Evolutionary conservation across 352 stramenopile genomes (phyloP).

Genomic region (Phytopythium montanum): DNA sequence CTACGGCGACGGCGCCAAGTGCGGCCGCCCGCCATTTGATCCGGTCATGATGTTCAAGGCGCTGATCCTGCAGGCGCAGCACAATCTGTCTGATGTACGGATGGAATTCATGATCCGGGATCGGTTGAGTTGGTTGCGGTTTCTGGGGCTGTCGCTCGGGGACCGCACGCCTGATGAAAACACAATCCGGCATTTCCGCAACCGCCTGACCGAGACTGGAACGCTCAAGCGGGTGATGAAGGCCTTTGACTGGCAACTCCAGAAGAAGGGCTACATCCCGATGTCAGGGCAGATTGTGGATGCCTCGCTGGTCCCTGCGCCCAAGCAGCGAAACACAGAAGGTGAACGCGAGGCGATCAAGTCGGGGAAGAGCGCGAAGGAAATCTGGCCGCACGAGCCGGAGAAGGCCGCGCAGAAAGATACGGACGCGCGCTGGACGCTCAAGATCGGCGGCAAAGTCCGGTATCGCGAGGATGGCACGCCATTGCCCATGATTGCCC

Average conservation of each 20-base stretch:
- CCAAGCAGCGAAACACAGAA: slow-evolving; percentile 7
- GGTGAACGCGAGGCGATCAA: slow-evolving; percentile 7
- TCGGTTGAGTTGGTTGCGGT: slow-evolving; percentile 7
- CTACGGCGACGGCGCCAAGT: slow-evolving; percentile 6
- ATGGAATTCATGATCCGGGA: slow-evolving; percentile 7
- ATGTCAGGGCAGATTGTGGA: slow-evolving; percentile 7
- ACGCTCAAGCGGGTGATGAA: slow-evolving; percentile 7
- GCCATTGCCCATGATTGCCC: slow-evolving; percentile 7
- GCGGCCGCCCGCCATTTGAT: slow-evolving; percentile 6
- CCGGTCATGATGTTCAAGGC: slow-evolving; percentile 7
- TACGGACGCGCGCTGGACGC: slow-evolving; percentile 6
- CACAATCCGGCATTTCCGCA: slow-evolving; percentile 7
- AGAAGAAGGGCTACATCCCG: slow-evolving; percentile 7
- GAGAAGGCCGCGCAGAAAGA: slow-evolving; percentile 7
- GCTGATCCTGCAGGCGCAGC: slow-evolving; percentile 6
- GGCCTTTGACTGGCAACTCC: slow-evolving; percentile 7
- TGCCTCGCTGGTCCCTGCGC: slow-evolving; percentile 6
- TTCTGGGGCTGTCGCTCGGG: slow-evolving; percentile 6
- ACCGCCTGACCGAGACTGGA: slow-evolving; percentile 6
- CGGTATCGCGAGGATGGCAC: slow-evolving; percentile 6
- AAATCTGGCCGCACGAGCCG: slow-evolving; percentile 6
- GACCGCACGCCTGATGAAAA: slow-evolving; percentile 7
- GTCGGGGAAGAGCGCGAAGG: slow-evolving; percentile 6
- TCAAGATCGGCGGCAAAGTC: slow-evolving; percentile 7
- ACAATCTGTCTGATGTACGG: slow-evolving; percentile 7